These are phyloP conservation scores for Cyclanthera cordifolia DNA, from an alignment of 306 rosid species.

Conservation along the genomic window DNA sequence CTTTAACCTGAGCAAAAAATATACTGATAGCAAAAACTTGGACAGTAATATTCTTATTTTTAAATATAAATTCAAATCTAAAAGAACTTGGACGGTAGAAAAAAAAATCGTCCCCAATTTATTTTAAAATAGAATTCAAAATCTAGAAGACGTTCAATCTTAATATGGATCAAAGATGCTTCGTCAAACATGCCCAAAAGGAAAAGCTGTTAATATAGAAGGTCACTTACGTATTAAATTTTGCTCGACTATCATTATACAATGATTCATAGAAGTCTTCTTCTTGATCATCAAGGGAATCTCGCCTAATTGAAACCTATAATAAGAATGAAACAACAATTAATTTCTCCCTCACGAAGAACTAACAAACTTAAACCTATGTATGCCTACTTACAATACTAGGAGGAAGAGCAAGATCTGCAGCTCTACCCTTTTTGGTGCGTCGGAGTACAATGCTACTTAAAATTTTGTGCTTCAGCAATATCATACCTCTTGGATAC, in stretches of 20 bases:
- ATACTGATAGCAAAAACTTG: background rate
- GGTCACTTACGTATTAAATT: constrained; percentile 60
- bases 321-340: constrained; percentile 1
- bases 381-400: constrained; percentile 58
- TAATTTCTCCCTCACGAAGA: background rate
- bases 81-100: background rate
- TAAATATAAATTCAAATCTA: background rate
- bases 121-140: background rate
- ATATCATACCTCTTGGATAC: constrained; percentile 64
- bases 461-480: constrained; percentile 61
- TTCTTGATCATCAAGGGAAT: constrained; percentile 62
- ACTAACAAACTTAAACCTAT: background rate
- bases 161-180: background rate
- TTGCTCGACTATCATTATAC: constrained; percentile 72
- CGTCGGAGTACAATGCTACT: constrained; percentile 65
- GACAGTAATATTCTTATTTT: background rate
- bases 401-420: constrained; percentile 93
- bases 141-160: background rate
- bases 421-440: constrained; percentile 82
- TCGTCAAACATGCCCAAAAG: background rate
- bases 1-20: background rate
- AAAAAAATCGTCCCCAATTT: too few species aligned
- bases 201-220: constrained; percentile 8
- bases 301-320: constrained; percentile 74
- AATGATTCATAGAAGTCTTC: constrained; percentile 77